These are phyloP conservation scores for Filosporella fistucella DNA, from an alignment of 495 filamentous ascomycete genomes.

Conservation along the genomic window DNA sequence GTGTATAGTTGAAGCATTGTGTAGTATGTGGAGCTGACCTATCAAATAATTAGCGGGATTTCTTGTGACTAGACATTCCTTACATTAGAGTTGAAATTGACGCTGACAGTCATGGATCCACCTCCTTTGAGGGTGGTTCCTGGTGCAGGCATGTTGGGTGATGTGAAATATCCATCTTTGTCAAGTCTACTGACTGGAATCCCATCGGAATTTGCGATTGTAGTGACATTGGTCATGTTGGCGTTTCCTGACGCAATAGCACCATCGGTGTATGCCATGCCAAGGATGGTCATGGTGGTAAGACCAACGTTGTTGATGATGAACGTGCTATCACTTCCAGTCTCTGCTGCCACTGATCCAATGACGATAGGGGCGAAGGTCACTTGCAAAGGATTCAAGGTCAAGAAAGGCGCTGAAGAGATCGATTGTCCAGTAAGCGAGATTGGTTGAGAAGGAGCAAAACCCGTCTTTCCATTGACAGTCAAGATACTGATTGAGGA, in stretches of 20 bases:
- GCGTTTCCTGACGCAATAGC: not conserved
- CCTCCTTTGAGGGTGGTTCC: constrained; percentile 23
- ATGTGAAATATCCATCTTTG: constrained; percentile 25
- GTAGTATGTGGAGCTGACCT: not conserved
- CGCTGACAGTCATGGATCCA: constrained; percentile 24
- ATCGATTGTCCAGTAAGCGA: constrained; percentile 29
- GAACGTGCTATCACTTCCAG: constrained; percentile 26
- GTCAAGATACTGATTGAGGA: constrained; percentile 18
- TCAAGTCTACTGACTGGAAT: constrained; percentile 21
- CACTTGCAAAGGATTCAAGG: constrained; percentile 30
- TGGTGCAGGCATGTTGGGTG: constrained; percentile 24
- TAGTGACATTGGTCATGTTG: not conserved
- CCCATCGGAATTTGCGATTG: not conserved
- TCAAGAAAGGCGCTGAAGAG: constrained; percentile 26
- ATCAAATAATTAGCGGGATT: constrained; percentile 10
- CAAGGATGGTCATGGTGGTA: constrained; percentile 28
- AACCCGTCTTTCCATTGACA: constrained; percentile 23
- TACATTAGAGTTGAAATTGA: constrained; percentile 25
- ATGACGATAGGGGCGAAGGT: constrained; percentile 35
- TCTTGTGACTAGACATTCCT: constrained; percentile 10
- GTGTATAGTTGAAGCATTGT: constrained; percentile 27
- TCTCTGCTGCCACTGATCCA: constrained; percentile 19
- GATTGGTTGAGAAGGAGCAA: constrained; percentile 26
- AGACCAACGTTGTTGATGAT: constrained; percentile 33
- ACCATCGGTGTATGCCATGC: constrained; percentile 28